Conservation (phyloP, 179 eudicot genomes). For the Nepenthes alata region DNA sequence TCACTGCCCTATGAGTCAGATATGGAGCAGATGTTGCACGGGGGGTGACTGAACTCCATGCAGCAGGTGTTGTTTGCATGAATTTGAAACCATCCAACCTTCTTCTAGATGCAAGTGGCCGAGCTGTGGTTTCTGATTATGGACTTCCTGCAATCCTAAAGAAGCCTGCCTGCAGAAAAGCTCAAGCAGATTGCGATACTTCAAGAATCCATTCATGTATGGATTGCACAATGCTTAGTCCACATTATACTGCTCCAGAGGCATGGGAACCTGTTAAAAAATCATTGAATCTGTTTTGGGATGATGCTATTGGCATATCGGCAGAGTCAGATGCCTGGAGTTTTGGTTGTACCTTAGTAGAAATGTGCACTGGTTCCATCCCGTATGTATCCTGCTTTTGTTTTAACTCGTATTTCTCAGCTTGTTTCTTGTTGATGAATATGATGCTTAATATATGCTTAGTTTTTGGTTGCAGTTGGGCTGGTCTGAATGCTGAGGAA, state of each 20-base stretch:
- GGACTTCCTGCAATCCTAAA: slow-evolving; percentile 92
- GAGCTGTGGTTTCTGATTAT: slow-evolving; percentile 88
- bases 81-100: slow-evolving; percentile 91
- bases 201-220: slow-evolving; percentile 89
- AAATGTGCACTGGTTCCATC: slow-evolving; percentile 95
- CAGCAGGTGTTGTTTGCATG: slow-evolving; percentile 97
- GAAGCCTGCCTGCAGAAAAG: slow-evolving; percentile 76
- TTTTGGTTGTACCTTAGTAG: slow-evolving; percentile 97
- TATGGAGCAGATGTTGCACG: slow-evolving; percentile 96
- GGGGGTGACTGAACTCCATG: slow-evolving; percentile 97
- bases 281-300: slow-evolving; percentile 81
- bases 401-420: neutral
- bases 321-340: slow-evolving; percentile 99
- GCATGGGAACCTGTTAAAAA: slow-evolving; percentile 97
- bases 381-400: slow-evolving; percentile 50
- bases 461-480: slow-evolving; percentile 52
- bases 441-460: neutral
- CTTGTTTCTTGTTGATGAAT: neutral
- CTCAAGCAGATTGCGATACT: slow-evolving; percentile 63
- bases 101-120: slow-evolving; percentile 79
- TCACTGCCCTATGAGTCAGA: slow-evolving; percentile 27
- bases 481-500: slow-evolving; percentile 86
- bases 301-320: slow-evolving; percentile 87
- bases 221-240: slow-evolving; percentile 97
- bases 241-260: slow-evolving; percentile 96